phyloP scores from a whole-genome alignment of 2,329 filamentous ascomycete genomes.

The Epichloe elymi region DNA sequence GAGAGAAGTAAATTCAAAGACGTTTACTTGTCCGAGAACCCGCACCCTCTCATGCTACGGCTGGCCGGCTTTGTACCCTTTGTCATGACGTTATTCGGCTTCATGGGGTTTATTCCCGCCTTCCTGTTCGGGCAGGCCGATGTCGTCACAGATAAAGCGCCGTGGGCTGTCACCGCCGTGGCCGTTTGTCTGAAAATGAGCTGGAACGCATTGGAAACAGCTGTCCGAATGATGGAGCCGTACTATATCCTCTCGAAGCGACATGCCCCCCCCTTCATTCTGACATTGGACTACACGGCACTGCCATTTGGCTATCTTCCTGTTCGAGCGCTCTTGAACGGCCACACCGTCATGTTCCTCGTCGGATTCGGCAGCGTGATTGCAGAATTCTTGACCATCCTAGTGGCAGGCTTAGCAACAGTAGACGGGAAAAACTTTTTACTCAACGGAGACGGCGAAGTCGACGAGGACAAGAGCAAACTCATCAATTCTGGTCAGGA shows the following conservation, averaged over 20 bases:
- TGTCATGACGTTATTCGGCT: slow-evolving; percentile 41
- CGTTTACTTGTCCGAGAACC: slow-evolving; percentile 41
- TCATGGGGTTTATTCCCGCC: slow-evolving; percentile 43
- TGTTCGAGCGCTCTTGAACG: slow-evolving; percentile 46
- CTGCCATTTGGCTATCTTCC: slow-evolving; percentile 56
- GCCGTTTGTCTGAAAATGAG: slow-evolving; percentile 54
- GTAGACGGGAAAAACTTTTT: slow-evolving; percentile 52
- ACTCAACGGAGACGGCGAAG: slow-evolving; percentile 11
- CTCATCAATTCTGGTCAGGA: slow-evolving; percentile 41
- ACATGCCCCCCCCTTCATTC: slow-evolving; percentile 51
- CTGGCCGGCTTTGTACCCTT: slow-evolving; percentile 46
- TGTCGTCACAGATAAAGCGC: slow-evolving; percentile 44
- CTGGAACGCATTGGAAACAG: slow-evolving; percentile 56
- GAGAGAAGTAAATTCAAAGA: slow-evolving; percentile 35
- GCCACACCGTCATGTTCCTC: slow-evolving; percentile 51
- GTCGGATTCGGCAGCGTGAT: slow-evolving; percentile 60
- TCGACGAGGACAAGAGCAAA: slow-evolving; percentile 8
- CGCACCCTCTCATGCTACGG: slow-evolving; percentile 57
- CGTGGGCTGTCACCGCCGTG: slow-evolving; percentile 52
- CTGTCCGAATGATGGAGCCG: slow-evolving; percentile 60
- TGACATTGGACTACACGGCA: slow-evolving; percentile 61
- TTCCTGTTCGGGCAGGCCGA: slow-evolving; percentile 47
- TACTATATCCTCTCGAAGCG: slow-evolving; percentile 57
- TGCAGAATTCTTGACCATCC: slow-evolving; percentile 59
- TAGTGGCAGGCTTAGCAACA: slow-evolving; percentile 51